phyloP scores from a whole-genome alignment of 2,329 filamentous ascomycete species.

The Pseudogymnoascus sp. region DNA sequence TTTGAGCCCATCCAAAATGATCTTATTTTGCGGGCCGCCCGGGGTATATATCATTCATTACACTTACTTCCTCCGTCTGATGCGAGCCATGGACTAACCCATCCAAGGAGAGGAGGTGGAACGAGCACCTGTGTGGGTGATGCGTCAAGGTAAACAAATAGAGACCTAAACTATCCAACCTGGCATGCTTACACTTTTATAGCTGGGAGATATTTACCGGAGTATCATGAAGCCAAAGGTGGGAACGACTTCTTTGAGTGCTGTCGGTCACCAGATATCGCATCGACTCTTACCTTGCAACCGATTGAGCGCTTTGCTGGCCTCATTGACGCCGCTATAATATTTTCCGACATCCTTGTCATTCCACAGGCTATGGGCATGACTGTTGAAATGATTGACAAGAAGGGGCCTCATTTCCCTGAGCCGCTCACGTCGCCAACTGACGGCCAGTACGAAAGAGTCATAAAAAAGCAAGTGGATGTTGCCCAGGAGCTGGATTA shows the following conservation, averaged over 20 bases:
- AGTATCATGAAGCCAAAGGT: slow-evolving; percentile 94
- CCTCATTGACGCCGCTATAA: slow-evolving; percentile 92
- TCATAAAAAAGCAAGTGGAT: slow-evolving; percentile 72
- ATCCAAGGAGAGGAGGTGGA: slow-evolving; percentile 74
- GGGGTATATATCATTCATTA: slow-evolving; percentile 47
- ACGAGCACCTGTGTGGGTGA: slow-evolving; percentile 94
- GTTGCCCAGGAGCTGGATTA: slow-evolving; percentile 81
- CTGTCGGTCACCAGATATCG: slow-evolving; percentile 86
- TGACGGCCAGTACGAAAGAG: slow-evolving; percentile 72
- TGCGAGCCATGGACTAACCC: slow-evolving; percentile 15
- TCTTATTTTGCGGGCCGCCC: slow-evolving; percentile 77
- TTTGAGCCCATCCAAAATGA: slow-evolving; percentile 91
- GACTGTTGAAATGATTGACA: slow-evolving; percentile 97
- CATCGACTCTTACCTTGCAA: slow-evolving; percentile 87
- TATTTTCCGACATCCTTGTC: slow-evolving; percentile 97
- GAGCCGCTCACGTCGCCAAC: slow-evolving; percentile 69
- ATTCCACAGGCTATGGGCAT: slow-evolving; percentile 98
- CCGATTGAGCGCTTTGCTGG: slow-evolving; percentile 86
- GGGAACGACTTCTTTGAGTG: slow-evolving; percentile 92
- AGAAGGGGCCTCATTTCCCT: slow-evolving; percentile 93
- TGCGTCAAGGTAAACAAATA: slow-evolving; percentile 75
- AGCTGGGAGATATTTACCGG: slow-evolving; percentile 95
- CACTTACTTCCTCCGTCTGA: not conserved
- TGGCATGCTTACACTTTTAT: slow-evolving; percentile 12
- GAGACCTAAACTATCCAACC: not conserved